These are phyloP conservation scores for Rhytidiadelphus loreus DNA, from an alignment of 225 moss, liverwort and hornwort species.

Conservation along the genomic window DNA sequence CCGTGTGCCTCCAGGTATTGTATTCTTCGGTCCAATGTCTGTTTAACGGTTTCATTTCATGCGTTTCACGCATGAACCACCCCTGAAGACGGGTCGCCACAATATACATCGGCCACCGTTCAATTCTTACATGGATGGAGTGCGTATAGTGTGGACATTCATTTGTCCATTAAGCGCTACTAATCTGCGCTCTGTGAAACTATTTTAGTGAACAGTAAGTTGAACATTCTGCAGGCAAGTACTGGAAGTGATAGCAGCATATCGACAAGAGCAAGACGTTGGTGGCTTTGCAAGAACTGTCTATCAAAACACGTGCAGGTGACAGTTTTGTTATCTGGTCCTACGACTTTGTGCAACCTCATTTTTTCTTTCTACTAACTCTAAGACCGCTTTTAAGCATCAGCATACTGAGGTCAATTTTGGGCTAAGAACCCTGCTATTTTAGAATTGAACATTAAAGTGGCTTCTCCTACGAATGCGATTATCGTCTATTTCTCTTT, in stretches of 20 bases:
- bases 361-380: neutral
- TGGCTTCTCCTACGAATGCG: neutral
- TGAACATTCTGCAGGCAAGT: slow-evolving; percentile 59
- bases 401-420: neutral
- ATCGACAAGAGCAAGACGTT: slow-evolving; percentile 61
- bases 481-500: neutral
- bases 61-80: neutral
- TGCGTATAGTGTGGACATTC: neutral
- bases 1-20: neutral
- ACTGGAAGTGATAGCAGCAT: slow-evolving; percentile 75
- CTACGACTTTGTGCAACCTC: neutral
- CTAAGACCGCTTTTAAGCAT: neutral
- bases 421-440: neutral
- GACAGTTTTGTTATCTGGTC: neutral
- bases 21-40: neutral
- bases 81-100: neutral
- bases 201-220: neutral
- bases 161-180: neutral
- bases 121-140: neutral
- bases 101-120: neutral
- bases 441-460: neutral
- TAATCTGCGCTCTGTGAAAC: neutral
- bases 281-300: slow-evolving; percentile 54
- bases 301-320: slow-evolving; percentile 91
- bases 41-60: neutral